Conservation (phyloP, 208 protist genomes). For the Naegleria lovaniensis region DNA sequence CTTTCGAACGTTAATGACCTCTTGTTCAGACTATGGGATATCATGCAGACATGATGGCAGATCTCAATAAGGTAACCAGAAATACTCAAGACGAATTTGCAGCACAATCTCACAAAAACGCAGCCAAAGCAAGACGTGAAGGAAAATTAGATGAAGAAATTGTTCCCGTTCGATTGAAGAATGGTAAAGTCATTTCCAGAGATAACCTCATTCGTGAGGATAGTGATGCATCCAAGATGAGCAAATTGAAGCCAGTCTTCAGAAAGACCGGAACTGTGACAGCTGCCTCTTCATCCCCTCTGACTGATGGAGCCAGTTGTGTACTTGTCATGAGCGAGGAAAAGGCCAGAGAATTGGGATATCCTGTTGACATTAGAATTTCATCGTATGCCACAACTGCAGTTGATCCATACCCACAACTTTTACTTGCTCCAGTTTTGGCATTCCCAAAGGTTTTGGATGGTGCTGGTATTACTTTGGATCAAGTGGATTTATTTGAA, state of each 20-base stretch:
- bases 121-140: constrained; percentile 53
- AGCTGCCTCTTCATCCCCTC: constrained; percentile 59
- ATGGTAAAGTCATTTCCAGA: constrained; percentile 35
- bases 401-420: constrained; percentile 72
- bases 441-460: constrained; percentile 63
- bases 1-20: too few relatives aligned
- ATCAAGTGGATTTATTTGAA: constrained; percentile 74
- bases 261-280: constrained; percentile 67
- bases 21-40: constrained; percentile 74
- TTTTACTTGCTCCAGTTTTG: constrained; percentile 68
- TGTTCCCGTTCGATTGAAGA: constrained; percentile 44
- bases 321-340: constrained; percentile 74
- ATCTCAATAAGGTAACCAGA: constrained; percentile 62
- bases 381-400: constrained; percentile 63
- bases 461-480: constrained; percentile 56
- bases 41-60: constrained; percentile 68
- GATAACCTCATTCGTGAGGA: constrained; percentile 66
- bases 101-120: constrained; percentile 59
- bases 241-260: constrained; percentile 61
- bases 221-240: constrained; percentile 59
- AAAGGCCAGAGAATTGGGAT: constrained; percentile 64
- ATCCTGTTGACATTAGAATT: constrained; percentile 58
- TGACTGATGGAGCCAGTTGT: constrained; percentile 68
- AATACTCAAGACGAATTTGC: constrained; percentile 64
- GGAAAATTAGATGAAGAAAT: constrained; percentile 67